Evolutionary conservation across 2,329 filamentous ascomycete species (phyloP).

Genomic region (Penicillium sp.): DNA sequence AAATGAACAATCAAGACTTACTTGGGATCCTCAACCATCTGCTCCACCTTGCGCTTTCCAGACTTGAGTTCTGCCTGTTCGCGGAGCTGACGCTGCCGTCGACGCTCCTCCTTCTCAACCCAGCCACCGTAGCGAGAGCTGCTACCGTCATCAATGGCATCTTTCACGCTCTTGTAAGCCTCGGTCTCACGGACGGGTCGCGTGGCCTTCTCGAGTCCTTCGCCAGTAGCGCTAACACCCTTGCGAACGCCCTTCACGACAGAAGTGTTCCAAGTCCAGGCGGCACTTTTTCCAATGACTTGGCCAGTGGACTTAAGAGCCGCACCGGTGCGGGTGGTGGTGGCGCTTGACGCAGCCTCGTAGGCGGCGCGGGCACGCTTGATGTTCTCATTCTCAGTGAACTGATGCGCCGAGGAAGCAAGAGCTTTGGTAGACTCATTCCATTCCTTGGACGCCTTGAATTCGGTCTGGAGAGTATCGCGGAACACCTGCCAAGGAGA

Average conservation of each 20-base stretch:
- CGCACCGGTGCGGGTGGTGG: constrained; percentile 72
- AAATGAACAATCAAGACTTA: constrained; percentile 51
- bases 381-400: constrained; percentile 89
- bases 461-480: constrained; percentile 90
- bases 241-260: constrained; percentile 89
- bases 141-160: constrained; percentile 95
- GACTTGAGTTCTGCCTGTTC: constrained; percentile 61
- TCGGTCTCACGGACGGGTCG: constrained; percentile 91
- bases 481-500: constrained; percentile 98
- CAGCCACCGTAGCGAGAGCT: constrained; percentile 95
- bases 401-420: constrained; percentile 81
- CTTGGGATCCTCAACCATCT: constrained; percentile 81
- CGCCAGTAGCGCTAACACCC: constrained; percentile 80
- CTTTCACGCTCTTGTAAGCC: constrained; percentile 88
- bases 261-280: constrained; percentile 95
- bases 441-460: constrained; percentile 98
- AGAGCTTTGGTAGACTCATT: constrained; percentile 97
- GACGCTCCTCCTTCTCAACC: constrained; percentile 93
- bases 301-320: constrained; percentile 83
- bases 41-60: constrained; percentile 53
- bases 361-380: constrained; percentile 83
- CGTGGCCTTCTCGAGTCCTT: constrained; percentile 89
- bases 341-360: constrained; percentile 78
- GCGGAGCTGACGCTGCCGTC: constrained; percentile 70
- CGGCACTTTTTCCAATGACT: constrained; percentile 83